phyloP scores from a whole-genome alignment of 75 land plant species.

The Cryptomeria japonica region DNA sequence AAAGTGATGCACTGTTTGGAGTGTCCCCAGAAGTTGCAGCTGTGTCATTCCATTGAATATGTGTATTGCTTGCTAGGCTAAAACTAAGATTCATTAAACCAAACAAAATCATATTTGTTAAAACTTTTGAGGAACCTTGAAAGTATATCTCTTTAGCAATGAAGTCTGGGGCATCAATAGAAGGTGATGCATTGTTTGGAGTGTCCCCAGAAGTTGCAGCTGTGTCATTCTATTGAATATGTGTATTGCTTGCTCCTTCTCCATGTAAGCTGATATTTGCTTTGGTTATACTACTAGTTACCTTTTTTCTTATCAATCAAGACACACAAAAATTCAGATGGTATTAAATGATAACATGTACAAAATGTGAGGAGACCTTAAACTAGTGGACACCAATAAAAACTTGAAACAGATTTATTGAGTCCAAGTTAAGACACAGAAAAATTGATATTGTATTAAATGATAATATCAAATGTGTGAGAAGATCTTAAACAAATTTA shows the following conservation, averaged over 20 bases:
- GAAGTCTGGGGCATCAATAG: constrained; percentile 37
- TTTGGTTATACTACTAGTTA: constrained; percentile 43
- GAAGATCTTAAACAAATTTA: too few species aligned
- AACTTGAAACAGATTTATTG: too few species aligned
- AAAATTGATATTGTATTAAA: too few species aligned
- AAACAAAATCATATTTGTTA: too few species aligned
- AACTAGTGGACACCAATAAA: too few species aligned
- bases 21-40: constrained; percentile 40
- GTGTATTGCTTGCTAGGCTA: constrained; percentile 28
- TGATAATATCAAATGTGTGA: too few species aligned
- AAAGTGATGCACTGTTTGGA: constrained; percentile 27
- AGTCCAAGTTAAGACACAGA: too few species aligned
- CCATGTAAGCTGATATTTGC: constrained; percentile 68
- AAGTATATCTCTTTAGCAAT: constrained; percentile 59
- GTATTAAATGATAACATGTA: background rate
- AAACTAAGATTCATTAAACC: too few species aligned
- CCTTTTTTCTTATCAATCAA: constrained; percentile 54
- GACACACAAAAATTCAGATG: background rate
- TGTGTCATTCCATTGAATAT: constrained; percentile 54
- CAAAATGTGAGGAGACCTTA: background rate
- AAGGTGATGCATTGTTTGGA: constrained; percentile 26
- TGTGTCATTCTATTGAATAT: constrained; percentile 54
- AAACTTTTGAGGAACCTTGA: constrained; percentile 3
- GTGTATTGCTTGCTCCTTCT: constrained; percentile 51
- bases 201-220: constrained; percentile 40